phyloP scores from a whole-genome alignment of 2,329 filamentous ascomycete genomes.

The Atkinsonella hypoxylon region DNA sequence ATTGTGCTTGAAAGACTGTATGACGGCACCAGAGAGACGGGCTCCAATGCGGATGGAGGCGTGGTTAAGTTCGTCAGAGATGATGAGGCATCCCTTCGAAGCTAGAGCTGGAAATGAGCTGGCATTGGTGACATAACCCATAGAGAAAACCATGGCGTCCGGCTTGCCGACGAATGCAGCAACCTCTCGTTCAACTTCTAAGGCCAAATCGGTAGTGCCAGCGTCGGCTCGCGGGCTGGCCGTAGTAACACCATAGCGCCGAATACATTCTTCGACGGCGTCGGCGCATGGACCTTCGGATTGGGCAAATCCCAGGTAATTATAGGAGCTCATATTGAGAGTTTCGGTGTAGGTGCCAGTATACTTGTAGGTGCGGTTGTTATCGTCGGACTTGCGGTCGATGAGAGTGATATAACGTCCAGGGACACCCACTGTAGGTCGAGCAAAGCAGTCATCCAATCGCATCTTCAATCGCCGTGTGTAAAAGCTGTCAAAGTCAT shows the following conservation, averaged over 20 bases:
- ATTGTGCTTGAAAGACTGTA: conserved; percentile 96
- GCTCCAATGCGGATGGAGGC: conserved; percentile 94
- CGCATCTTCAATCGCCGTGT: conserved; percentile 83
- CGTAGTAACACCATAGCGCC: conserved; percentile 73
- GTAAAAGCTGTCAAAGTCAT: conserved; percentile 98
- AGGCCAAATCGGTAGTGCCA: conserved; percentile 75
- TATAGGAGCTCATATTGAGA: conserved; percentile 98
- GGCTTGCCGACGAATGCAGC: conserved; percentile 91
- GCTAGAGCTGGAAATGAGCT: conserved; percentile 86
- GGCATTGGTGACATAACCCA: conserved; percentile 96
- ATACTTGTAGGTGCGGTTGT: conserved; percentile 81
- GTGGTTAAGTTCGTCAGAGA: conserved; percentile 96
- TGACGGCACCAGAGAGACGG: conserved; percentile 86
- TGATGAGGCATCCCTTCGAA: conserved; percentile 83
- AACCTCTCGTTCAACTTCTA: conserved; percentile 82
- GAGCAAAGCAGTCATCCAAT: conserved; percentile 93
- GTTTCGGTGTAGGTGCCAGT: conserved; percentile 89
- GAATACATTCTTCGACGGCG: conserved; percentile 73
- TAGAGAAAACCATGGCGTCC: conserved; percentile 92
- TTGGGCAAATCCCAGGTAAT: conserved; percentile 96
- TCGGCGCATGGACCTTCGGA: conserved; percentile 95
- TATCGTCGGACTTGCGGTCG: conserved; percentile 81
- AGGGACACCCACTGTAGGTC: conserved; percentile 84
- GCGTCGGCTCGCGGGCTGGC: conserved; percentile 73
- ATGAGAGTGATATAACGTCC: conserved; percentile 88